Base-by-base conservation (phyloP, 495 filamentous ascomycete genomes). In the Extremus antarcticus region DNA sequence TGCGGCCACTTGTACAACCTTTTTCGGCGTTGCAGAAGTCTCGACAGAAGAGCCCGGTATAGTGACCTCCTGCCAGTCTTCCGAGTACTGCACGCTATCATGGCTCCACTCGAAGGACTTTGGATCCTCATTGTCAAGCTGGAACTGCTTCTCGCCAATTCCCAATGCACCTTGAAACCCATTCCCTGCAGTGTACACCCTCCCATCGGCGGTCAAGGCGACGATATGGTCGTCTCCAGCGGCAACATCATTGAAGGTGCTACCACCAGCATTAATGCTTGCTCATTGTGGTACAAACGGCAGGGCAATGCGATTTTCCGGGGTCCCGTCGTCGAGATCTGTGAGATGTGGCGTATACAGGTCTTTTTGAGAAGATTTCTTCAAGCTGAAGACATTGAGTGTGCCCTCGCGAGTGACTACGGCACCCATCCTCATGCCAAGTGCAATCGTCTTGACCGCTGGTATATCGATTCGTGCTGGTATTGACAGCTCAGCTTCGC, bases 161-260 rank as follows among this genome's bases (percentile, higher is more conserved):
- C 51, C 51, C 10, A 54, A 17, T n/a, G 41, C 39, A 2, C 51
- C 51, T 22, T 46, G 23, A 9, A 25, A 23, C 25, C 51, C 51
- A 19, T 35, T 43, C 0, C 51, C 51, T 2, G 45, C 20, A 11
- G 39, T 43, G 29, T 24, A 54, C 2, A 54, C 16, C 45, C 20
- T 41, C 25, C 50, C 50, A 41, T 53, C 50, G 3, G 50, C 38
- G 4, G 35, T 43, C 50, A 53, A 53, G 17, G 35, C 50, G 9
- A 53, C 35, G 3, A 43, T 11, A 23, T 53, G 50, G 23, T 43
- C 41, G 38, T 53, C 50, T 4, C 50, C 50, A 53, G 41, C 19
- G 11, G 50, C 50, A 2, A 53, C 32, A 43, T 53, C 50, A 39
- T 9, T 39, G 35, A 39, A 39, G 35, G n/a, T n/a, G 35, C 35